Evolutionary conservation across 257 asterid genomes (phyloP).

Genomic region (Nicotiana tomentosiformis): DNA sequence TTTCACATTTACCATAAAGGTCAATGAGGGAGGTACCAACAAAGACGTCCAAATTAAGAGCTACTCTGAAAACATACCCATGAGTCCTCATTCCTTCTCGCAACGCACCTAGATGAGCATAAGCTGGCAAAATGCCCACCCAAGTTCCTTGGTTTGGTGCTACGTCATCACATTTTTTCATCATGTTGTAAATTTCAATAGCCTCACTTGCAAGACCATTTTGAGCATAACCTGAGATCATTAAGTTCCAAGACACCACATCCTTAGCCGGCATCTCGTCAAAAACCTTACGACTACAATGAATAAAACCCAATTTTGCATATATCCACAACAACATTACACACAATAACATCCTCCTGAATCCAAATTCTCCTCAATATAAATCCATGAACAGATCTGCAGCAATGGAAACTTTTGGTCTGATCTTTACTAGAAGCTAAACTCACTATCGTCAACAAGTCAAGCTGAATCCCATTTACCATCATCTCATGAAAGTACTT

Average conservation of each 20-base stretch:
- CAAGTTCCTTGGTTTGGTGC: slow-evolving; percentile 62
- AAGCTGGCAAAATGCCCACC: slow-evolving; percentile 70
- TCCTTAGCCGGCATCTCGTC: slow-evolving; percentile 48
- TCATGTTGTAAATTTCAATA: slow-evolving; percentile 33
- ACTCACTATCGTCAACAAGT: slow-evolving; percentile 64
- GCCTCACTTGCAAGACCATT: slow-evolving; percentile 79
- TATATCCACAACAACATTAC: slow-evolving; percentile 78
- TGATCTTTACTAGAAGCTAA: slow-evolving; percentile 65
- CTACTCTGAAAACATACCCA: slow-evolving; percentile 43
- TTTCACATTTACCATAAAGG: slow-evolving; percentile 76
- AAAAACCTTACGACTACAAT: slow-evolving; percentile 51
- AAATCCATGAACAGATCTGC: slow-evolving; percentile 64
- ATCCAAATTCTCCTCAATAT: slow-evolving; percentile 57
- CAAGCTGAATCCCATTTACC: slow-evolving; percentile 37
- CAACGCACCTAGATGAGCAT: slow-evolving; percentile 72
- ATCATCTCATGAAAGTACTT: slow-evolving; percentile 51
- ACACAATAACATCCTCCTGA: slow-evolving; percentile 34
- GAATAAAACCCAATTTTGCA: slow-evolving; percentile 62
- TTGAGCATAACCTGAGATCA: slow-evolving; percentile 75
- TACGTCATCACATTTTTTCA: slow-evolving; percentile 35
- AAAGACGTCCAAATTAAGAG: slow-evolving; percentile 47
- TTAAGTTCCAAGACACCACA: slow-evolving; percentile 74
- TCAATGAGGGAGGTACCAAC: slow-evolving; percentile 72
- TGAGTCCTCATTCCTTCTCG: slow-evolving; percentile 65
- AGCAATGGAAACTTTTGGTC: slow-evolving; percentile 33